A percentile compares a stretch with the other conserved stretches of the same genome.
These are phyloP conservation scores for Xylaria digitata DNA, from an alignment of 2,329 filamentous ascomycete species.

Conservation along the genomic window DNA sequence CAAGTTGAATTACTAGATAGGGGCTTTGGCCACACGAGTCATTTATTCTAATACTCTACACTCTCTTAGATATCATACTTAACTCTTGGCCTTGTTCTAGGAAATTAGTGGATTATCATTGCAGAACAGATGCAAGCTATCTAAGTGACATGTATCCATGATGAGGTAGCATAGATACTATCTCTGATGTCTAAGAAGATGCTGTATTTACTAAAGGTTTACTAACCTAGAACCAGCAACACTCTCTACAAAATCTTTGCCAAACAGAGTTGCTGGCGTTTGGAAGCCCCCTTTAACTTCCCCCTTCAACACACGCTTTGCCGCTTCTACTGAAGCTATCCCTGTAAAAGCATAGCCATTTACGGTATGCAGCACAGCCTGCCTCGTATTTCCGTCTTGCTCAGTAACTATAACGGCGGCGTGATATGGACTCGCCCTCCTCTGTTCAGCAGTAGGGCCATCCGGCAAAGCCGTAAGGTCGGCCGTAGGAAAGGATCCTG, in stretches of 20 bases:
- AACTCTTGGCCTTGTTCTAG: too few relatives aligned
- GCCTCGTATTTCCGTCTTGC: slow-evolving; percentile 16
- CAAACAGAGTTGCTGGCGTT: slow-evolving; percentile 40
- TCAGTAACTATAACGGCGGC: slow-evolving; percentile 34
- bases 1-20: too few relatives aligned
- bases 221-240: slow-evolving; percentile 23
- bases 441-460: slow-evolving; percentile 37
- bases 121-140: too few relatives aligned
- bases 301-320: slow-evolving; percentile 33
- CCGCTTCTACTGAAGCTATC: slow-evolving; percentile 37
- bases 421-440: slow-evolving; percentile 38
- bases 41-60: too few relatives aligned
- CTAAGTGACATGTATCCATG: too few relatives aligned
- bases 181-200: background rate
- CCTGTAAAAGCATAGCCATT: slow-evolving; percentile 44
- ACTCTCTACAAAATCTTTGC: slow-evolving; percentile 32
- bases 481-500: slow-evolving; percentile 20
- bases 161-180: too few relatives aligned
- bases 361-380: slow-evolving; percentile 38
- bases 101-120: too few relatives aligned
- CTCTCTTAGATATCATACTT: too few relatives aligned
- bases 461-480: slow-evolving; percentile 31
- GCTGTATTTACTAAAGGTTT: background rate
- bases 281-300: slow-evolving; percentile 37
- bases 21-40: too few relatives aligned